A percentile compares a stretch with the other conserved stretches of the same genome.
Conservation (phyloP, 1,139 yeast species). For the Yamadazyma pseudoaaseri region DNA sequence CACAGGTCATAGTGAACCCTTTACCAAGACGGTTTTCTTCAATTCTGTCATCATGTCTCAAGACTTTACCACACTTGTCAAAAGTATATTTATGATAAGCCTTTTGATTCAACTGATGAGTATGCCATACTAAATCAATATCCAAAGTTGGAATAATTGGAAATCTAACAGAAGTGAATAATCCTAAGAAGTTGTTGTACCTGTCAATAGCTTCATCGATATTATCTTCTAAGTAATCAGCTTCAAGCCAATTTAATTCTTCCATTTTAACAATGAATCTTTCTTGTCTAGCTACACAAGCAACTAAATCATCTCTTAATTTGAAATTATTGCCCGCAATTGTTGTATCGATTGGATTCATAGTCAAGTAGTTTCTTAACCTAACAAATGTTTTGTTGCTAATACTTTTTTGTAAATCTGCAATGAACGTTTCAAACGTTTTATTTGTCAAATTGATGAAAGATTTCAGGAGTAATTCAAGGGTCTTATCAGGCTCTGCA, state of each 20-base stretch:
- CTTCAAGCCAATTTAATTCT: slow-evolving; percentile 27
- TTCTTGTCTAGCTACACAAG: slow-evolving; percentile 31
- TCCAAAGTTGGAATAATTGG: slow-evolving; percentile 38
- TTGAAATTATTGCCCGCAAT: slow-evolving; percentile 13
- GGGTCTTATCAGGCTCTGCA: not conserved
- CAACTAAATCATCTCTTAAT: slow-evolving; percentile 29
- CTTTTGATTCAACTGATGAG: slow-evolving; percentile 31
- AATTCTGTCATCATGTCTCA: slow-evolving; percentile 18
- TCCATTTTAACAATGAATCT: slow-evolving; percentile 30
- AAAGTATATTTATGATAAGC: slow-evolving; percentile 24
- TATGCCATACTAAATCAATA: slow-evolving; percentile 41
- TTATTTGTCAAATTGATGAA: slow-evolving; percentile 2
- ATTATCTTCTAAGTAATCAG: slow-evolving; percentile 19
- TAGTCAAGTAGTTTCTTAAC: slow-evolving; percentile 5
- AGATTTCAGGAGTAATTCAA: slow-evolving; percentile 1
- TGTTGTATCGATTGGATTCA: slow-evolving; percentile 15
- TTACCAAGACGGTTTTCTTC: slow-evolving; percentile 10
- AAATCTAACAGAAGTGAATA: slow-evolving; percentile 14
- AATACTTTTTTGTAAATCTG: not conserved
- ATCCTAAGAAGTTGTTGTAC: slow-evolving; percentile 25
- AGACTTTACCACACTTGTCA: slow-evolving; percentile 9
- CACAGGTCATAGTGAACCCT: slow-evolving; percentile 13
- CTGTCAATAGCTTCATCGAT: slow-evolving; percentile 21
- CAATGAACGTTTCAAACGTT: slow-evolving; percentile 3
- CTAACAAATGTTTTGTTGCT: slow-evolving; percentile 1